phyloP scores from a whole-genome alignment of 1,284 basidiomycete genomes.

The Cerioporus squamosus region DNA sequence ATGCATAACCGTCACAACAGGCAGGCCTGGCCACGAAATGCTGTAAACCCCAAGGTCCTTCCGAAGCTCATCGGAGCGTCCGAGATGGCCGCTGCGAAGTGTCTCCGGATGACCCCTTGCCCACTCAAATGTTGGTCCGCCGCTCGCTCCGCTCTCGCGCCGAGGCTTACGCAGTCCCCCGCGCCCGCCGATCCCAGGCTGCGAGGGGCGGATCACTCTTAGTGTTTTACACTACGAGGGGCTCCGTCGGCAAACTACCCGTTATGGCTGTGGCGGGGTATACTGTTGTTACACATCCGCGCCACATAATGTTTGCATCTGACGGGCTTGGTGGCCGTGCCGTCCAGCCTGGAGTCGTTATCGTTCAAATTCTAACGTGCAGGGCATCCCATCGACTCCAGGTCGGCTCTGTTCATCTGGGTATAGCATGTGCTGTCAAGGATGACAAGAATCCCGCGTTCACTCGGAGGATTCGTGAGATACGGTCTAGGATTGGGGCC shows the following conservation, averaged over 20 bases:
- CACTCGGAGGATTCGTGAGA: background rate
- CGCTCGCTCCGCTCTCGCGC: background rate
- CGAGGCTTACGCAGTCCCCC: background rate
- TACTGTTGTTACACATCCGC: background rate
- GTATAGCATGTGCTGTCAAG: too few species aligned
- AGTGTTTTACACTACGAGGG: background rate
- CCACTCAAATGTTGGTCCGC: slow-evolving; percentile 2
- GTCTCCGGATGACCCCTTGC: slow-evolving; percentile 18
- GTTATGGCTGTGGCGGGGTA: background rate
- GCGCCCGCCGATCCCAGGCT: background rate
- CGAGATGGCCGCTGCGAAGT: slow-evolving; percentile 17
- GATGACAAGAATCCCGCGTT: background rate
- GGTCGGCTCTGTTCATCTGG: too few species aligned
- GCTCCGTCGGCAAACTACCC: background rate
- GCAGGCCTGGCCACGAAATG: background rate
- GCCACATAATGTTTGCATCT: too few species aligned
- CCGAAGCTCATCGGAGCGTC: slow-evolving; percentile 24
- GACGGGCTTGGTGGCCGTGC: too few species aligned
- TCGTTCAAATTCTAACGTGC: too few species aligned
- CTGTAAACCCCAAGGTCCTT: slow-evolving; percentile 12
- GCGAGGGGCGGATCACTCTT: background rate
- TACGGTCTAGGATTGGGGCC: background rate
- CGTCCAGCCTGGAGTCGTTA: too few species aligned
- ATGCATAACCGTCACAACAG: slow-evolving; percentile 15
- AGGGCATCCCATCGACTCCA: too few species aligned